Conservation (phyloP, 2,329 filamentous ascomycete genomes). For the Exophiala sp. region DNA sequence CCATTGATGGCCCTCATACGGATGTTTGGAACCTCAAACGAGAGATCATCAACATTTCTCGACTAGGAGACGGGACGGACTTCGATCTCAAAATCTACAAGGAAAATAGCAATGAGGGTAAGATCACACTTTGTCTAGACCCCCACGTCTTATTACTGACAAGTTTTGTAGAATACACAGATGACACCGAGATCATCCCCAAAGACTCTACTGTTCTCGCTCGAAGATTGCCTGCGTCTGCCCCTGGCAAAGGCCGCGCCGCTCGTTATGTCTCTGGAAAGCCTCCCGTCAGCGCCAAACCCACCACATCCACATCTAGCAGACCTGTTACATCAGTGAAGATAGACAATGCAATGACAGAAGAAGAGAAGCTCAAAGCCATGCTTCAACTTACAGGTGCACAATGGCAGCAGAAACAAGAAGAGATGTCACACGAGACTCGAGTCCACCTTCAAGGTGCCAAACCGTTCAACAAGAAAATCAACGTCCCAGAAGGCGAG, state of each 20-base stretch:
- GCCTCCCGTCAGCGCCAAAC: constrained; percentile 79
- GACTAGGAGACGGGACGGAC: constrained; percentile 90
- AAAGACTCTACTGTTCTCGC: constrained; percentile 92
- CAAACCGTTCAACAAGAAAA: constrained; percentile 33
- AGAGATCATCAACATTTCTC: constrained; percentile 94
- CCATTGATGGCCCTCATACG: constrained; percentile 96
- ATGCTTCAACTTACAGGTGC: constrained; percentile 88
- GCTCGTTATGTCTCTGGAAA: constrained; percentile 95
- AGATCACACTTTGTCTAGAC: constrained; percentile 31
- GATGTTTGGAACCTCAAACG: constrained; percentile 98
- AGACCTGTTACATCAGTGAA: constrained; percentile 37
- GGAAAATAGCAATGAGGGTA: constrained; percentile 87
- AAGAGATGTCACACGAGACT: constrained; percentile 71
- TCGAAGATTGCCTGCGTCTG: constrained; percentile 75
- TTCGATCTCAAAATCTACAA: constrained; percentile 94
- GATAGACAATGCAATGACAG: constrained; percentile 77
- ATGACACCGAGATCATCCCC: constrained; percentile 96
- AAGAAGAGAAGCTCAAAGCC: constrained; percentile 89
- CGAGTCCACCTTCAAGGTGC: constrained; percentile 42
- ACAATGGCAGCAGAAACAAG: constrained; percentile 89
- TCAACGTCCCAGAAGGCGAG: constrained; percentile 85
- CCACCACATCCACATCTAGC: constrained; percentile 50
- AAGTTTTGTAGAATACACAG: constrained; percentile 72
- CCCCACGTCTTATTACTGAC: constrained; percentile 29
- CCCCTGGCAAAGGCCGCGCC: constrained; percentile 82